Evolutionary conservation across 2,329 filamentous ascomycete species (phyloP), one percentile per base, ranked within the genome.

Genomic region (Chaetomiaceae sp.): DNA sequence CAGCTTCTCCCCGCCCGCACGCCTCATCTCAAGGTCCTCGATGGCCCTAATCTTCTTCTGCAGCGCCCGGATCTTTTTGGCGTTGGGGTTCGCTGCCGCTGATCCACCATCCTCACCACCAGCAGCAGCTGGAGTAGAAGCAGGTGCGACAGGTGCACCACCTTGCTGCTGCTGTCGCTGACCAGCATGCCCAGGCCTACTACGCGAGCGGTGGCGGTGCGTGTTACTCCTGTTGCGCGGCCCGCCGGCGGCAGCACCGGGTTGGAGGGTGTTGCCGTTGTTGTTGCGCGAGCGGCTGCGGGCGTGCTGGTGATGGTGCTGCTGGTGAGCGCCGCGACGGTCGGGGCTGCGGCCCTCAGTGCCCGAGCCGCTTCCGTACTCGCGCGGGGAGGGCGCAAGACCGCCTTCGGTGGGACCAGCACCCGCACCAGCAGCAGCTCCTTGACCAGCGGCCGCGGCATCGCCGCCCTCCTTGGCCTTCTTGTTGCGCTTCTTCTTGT

Each of bases 41-140:
- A 99, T 99, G 11, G 94, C 94, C 19, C 94, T 84, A 58, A 99
- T 88, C 81, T 99, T 99, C 82, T 99, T 99, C 69, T 96, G 80
- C 58, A 99, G 79, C 55, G 89, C 89, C 52, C 94, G 81, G 58
- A 96, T 82, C 78, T 97, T 99, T 83, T 97, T 99, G 40, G 95
- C 91, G 58, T 88, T 83, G n/a, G 88, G 85, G 61, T 56, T 65
- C 67, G 62, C 75, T 68, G 61, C 82, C 69, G 61, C 82, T 69
- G 79, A 81, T 1, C 79, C 69, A 37, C 78, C 75, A 2, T 79
- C 69, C 3, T 11, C 46, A 42, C 34, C 75, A 4, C 69, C 59
- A 29, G 65, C 61, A 17, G 65, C 62, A n/a, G 63, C 60, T 27
- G 64, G n/a, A n/a, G n/a, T n/a, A n/a, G n/a, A n/a, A n/a, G n/a